Percentiles rank a stretch among this genome's conserved stretches.
Conservation (phyloP, 371 early-diverging fungal genomes). For the Apophysomyces trapeziformis region DNA sequence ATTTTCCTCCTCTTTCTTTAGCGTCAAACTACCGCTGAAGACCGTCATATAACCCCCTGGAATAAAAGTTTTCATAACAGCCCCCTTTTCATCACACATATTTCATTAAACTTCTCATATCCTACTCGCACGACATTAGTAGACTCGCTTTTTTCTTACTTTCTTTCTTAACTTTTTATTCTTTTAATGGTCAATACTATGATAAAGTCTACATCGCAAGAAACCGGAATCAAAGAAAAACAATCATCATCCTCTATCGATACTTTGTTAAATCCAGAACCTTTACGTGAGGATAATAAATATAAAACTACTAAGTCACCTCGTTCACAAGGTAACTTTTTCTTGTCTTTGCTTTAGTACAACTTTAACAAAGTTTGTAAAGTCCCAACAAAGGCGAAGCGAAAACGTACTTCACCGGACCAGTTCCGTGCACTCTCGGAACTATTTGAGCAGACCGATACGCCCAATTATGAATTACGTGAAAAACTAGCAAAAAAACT, state of each 20-base stretch:
- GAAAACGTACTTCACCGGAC: conserved; percentile 77
- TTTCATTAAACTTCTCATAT: conserved; percentile 10
- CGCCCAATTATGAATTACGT: conserved; percentile 88
- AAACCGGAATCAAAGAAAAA: neutral
- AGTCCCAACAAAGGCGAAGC: conserved; percentile 57
- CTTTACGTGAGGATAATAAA: conserved; percentile 9
- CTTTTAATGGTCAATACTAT: neutral
- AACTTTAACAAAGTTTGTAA: neutral
- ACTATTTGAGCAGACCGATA: conserved; percentile 77
- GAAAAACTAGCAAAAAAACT: conserved; percentile 83
- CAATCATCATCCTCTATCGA: conserved; percentile 17
- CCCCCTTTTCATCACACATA: conserved; percentile 7
- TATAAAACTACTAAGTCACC: conserved; percentile 3
- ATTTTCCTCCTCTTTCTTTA: conserved; percentile 4
- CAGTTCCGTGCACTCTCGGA: conserved; percentile 70
- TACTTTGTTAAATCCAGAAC: conserved; percentile 22
- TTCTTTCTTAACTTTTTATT: neutral
- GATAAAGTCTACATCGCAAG: conserved; percentile 2
- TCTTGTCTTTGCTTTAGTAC: neutral
- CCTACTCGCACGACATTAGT: neutral
- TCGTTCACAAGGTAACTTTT: conserved; percentile 7
- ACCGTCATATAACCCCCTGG: conserved; percentile 7
- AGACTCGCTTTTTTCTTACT: neutral
- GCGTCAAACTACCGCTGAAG: conserved; percentile 4
- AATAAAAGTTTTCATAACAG: conserved; percentile 9